Evolutionary conservation across 441 rosid species (phyloP).

Genomic region (Pelargonium cotyledonis): DNA sequence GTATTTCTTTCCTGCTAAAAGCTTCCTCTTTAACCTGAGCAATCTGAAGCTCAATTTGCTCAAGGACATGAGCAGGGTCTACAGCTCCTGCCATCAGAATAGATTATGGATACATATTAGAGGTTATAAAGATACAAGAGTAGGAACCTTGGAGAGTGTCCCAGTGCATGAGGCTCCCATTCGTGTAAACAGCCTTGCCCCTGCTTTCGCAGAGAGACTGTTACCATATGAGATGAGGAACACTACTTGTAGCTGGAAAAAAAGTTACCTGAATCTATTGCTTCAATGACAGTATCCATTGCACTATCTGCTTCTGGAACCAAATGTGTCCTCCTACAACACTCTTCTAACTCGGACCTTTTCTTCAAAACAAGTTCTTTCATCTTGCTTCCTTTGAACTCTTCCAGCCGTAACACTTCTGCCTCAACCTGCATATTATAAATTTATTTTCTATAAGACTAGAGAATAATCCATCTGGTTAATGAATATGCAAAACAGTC

Average conservation of each 20-base stretch:
- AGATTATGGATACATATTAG: background rate
- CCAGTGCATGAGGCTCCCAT: too few species aligned
- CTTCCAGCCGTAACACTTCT: constrained; percentile 82
- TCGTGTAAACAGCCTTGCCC: too few species aligned
- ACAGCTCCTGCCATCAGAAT: constrained; percentile 38
- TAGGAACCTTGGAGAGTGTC: too few species aligned
- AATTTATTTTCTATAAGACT: constrained; percentile 5
- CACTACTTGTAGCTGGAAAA: too few species aligned
- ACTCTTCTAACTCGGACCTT: constrained; percentile 77
- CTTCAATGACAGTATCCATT: constrained; percentile 58
- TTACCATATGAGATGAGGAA: too few species aligned
- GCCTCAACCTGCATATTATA: constrained; percentile 58
- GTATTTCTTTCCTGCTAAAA: constrained; percentile 75
- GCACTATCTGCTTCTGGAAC: constrained; percentile 56
- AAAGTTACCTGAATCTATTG: constrained; percentile 67
- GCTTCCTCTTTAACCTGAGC: constrained; percentile 87
- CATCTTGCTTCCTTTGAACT: constrained; percentile 89
- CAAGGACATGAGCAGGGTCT: constrained; percentile 58
- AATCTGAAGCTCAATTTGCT: constrained; percentile 74
- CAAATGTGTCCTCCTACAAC: constrained; percentile 83
- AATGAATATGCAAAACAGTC: background rate
- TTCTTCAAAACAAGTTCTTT: constrained; percentile 94
- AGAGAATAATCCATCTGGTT: constrained; percentile 1
- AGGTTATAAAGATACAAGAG: background rate
- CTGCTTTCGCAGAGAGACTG: too few species aligned